Conservation (phyloP, 306 rosid genomes). For the Rosa lucieae region DNA sequence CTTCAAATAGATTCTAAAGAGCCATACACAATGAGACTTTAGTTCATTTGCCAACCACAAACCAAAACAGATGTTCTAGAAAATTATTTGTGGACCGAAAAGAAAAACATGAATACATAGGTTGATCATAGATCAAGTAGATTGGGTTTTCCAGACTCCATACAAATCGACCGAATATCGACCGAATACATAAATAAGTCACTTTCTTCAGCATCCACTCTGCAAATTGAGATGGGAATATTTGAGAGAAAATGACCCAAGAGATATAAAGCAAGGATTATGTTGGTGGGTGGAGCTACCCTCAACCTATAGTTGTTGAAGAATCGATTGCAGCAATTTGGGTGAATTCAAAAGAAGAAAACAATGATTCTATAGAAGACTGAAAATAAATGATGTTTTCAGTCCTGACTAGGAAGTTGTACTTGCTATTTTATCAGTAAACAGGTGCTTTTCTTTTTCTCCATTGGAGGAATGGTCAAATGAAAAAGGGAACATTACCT, state of each 20-base stretch:
- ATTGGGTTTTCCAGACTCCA: neutral
- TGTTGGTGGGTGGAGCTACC: conserved; percentile 52
- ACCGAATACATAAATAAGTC: neutral
- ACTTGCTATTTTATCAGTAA: conserved; percentile 26
- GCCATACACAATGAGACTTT: neutral
- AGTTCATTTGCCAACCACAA: too few relatives aligned
- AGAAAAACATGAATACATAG: too few relatives aligned
- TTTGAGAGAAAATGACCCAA: conserved; percentile 20
- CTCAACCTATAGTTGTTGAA: conserved; percentile 48
- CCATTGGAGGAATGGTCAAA: neutral
- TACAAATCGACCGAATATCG: neutral
- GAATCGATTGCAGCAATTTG: conserved; percentile 32
- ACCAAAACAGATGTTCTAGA: too few relatives aligned
- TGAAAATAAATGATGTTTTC: conserved; percentile 12
- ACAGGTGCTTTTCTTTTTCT: conserved; percentile 9
- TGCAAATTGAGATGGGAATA: conserved; percentile 11
- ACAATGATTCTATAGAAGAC: neutral
- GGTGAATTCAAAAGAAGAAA: neutral
- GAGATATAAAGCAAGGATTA: conserved; percentile 35
- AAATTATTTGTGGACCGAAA: too few relatives aligned
- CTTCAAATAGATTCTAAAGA: neutral
- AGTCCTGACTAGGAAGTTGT: conserved; percentile 36
- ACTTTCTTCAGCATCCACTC: neutral
- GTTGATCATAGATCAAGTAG: neutral
- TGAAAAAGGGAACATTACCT: conserved; percentile 11